Evolutionary conservation across 768 basidiomycete species (phyloP).

Genomic region (Crepidotus variabilis): DNA sequence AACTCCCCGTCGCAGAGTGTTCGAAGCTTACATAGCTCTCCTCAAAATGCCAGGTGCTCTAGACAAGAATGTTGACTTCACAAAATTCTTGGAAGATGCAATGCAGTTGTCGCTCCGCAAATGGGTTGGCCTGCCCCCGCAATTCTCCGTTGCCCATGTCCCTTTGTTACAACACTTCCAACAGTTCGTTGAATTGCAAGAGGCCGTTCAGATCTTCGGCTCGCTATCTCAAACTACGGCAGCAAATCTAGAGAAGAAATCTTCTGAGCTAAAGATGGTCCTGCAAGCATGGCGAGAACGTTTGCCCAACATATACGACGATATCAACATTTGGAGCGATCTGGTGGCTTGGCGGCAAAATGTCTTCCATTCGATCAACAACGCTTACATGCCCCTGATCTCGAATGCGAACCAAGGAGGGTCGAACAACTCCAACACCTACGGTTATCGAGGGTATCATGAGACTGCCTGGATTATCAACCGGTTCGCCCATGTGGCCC

Average conservation of each 20-base stretch:
- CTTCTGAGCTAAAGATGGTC: constrained; percentile 92
- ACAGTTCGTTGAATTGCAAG: constrained; percentile 96
- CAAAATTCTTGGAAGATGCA: constrained; percentile 86
- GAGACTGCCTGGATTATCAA: constrained; percentile 99
- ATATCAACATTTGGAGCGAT: constrained; percentile 98
- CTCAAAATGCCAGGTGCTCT: constrained; percentile 78
- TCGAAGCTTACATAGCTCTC: constrained; percentile 90
- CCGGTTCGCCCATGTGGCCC: constrained; percentile 96
- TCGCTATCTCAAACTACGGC: constrained; percentile 84
- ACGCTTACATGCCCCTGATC: constrained; percentile 92
- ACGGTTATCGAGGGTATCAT: constrained; percentile 94
- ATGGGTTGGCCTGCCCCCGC: constrained; percentile 86
- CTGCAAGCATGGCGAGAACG: constrained; percentile 97
- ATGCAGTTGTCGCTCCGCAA: constrained; percentile 96
- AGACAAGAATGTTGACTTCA: constrained; percentile 87
- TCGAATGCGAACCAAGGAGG: constrained; percentile 47
- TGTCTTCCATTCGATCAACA: constrained; percentile 96
- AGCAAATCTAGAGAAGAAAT: constrained; percentile 90
- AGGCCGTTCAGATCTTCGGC: constrained; percentile 92
- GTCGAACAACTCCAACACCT: constrained; percentile 61
- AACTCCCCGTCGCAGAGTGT: constrained; percentile 95
- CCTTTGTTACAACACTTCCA: constrained; percentile 97
- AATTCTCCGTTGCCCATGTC: constrained; percentile 88
- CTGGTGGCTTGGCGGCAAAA: constrained; percentile 99
- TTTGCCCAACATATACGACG: constrained; percentile 92